These are phyloP conservation scores for Moniliella sp. DNA, from an alignment of 1,284 basidiomycete genomes.

Conservation along the genomic window DNA sequence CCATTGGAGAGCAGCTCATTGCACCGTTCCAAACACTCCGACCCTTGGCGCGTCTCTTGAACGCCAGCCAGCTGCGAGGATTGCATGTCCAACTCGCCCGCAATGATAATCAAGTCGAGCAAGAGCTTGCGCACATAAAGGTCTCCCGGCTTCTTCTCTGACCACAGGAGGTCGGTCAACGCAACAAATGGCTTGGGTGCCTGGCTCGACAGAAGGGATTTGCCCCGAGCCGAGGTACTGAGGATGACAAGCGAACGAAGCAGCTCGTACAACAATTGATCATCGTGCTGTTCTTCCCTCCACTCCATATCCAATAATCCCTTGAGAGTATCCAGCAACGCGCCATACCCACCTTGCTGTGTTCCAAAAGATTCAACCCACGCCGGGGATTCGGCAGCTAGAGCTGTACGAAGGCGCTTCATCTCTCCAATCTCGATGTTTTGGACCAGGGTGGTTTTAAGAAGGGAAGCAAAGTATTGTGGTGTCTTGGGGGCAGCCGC, in stretches of 20 bases:
- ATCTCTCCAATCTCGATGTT: constrained; percentile 9
- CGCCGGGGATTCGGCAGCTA: constrained; percentile 35
- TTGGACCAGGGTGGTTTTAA: constrained; percentile 11
- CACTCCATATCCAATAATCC: constrained; percentile 86
- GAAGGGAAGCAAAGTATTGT: constrained; percentile 12
- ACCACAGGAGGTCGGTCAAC: constrained; percentile 63
- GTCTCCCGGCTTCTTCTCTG: constrained; percentile 91
- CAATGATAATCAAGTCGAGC: constrained; percentile 46
- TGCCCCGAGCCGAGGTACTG: constrained; percentile 50
- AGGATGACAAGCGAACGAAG: constrained; percentile 81
- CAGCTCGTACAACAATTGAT: constrained; percentile 73
- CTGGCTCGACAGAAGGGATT: constrained; percentile 50
- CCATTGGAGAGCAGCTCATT: too few species aligned
- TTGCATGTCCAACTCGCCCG: constrained; percentile 4
- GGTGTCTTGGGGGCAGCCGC: constrained; percentile 9
- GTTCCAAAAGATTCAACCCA: constrained; percentile 77
- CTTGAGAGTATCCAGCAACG: constrained; percentile 60
- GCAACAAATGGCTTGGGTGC: constrained; percentile 67
- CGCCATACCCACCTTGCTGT: constrained; percentile 53
- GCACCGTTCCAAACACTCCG: not conserved
- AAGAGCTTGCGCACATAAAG: constrained; percentile 70
- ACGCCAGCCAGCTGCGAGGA: not conserved
- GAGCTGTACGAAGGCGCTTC: constrained; percentile 20
- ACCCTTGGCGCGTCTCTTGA: not conserved
- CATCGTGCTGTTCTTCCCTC: constrained; percentile 95